Percentiles rank a stretch among this genome's conserved stretches.
These are phyloP conservation scores for Saturnispora quitensis DNA, from an alignment of 805 yeast genomes.

Conservation along the genomic window DNA sequence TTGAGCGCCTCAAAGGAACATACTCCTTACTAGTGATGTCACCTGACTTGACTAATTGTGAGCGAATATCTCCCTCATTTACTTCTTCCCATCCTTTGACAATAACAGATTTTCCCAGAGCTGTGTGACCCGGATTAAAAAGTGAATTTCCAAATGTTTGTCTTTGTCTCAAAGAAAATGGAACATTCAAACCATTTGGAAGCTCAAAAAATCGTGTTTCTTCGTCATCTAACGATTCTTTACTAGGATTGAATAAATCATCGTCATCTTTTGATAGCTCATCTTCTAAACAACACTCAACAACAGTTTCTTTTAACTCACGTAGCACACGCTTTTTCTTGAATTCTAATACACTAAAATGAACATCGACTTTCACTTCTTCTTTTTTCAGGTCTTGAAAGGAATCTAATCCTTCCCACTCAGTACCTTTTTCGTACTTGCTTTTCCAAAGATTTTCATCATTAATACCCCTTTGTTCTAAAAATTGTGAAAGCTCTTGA, in stretches of 20 bases:
- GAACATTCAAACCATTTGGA: conserved; percentile 64
- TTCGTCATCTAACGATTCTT: conserved; percentile 14
- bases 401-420: conserved; percentile 27
- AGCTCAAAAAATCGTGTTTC: conserved; percentile 52
- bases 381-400: conserved; percentile 17
- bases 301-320: conserved; percentile 67
- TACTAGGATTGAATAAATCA: conserved; percentile 6
- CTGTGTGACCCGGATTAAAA: conserved; percentile 45
- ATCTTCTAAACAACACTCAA: conserved; percentile 35
- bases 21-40: conserved; percentile 47
- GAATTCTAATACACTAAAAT: conserved; percentile 45
- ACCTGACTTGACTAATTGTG: conserved; percentile 19
- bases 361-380: conserved; percentile 17
- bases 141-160: conserved; percentile 61
- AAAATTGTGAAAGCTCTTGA: conserved; percentile 39
- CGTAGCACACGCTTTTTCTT: conserved; percentile 48
- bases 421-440: conserved; percentile 32
- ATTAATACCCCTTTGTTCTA: conserved; percentile 27
- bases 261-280: conserved; percentile 20
- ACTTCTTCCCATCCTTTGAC: conserved; percentile 28
- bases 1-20: conserved; percentile 60
- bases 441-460: conserved; percentile 42
- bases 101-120: conserved; percentile 18
- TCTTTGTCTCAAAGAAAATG: conserved; percentile 47
- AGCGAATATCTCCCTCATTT: conserved; percentile 46